These are phyloP conservation scores for Hippophae gyantsensis DNA, from an alignment of 306 rosid genomes.

Conservation along the genomic window DNA sequence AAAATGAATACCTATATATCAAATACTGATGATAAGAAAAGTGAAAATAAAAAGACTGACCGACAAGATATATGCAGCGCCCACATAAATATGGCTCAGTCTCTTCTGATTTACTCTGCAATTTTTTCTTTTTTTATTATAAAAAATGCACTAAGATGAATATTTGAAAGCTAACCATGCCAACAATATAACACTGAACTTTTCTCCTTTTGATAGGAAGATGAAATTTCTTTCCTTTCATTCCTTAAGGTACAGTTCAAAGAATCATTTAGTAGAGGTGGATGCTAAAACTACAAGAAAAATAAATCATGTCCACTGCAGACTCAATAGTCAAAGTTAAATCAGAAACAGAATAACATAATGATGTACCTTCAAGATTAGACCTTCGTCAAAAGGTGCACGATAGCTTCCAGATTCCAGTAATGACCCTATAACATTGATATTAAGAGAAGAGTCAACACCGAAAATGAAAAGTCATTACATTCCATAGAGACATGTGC, in stretches of 20 bases:
- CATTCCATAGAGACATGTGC: conserved; percentile 4
- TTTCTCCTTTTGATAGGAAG: conserved; percentile 18
- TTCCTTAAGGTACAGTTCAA: not conserved
- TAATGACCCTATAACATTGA: conserved; percentile 29
- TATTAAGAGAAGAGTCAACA: conserved; percentile 14
- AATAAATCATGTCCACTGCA: not conserved
- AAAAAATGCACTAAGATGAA: no score
- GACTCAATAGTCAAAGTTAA: conserved; percentile 1
- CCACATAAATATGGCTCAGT: conserved; percentile 63
- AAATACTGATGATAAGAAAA: conserved; percentile 17
- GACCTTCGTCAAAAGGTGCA: conserved; percentile 26
- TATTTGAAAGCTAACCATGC: no score
- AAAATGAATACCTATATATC: not conserved
- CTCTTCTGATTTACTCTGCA: conserved; percentile 72
- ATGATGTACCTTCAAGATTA: conserved; percentile 32
- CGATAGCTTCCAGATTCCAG: conserved; percentile 34
- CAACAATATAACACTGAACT: not conserved
- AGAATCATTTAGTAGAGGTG: not conserved
- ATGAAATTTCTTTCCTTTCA: conserved; percentile 3
- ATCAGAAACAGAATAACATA: not conserved
- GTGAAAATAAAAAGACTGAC: conserved; percentile 47
- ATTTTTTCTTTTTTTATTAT: conserved; percentile 32
- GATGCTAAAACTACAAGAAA: not conserved
- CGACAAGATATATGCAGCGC: conserved; percentile 92
- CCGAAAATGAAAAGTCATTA: conserved; percentile 5